Conservation (phyloP, 1,284 basidiomycete genomes). For the Heterobasidion parviporum region DNA sequence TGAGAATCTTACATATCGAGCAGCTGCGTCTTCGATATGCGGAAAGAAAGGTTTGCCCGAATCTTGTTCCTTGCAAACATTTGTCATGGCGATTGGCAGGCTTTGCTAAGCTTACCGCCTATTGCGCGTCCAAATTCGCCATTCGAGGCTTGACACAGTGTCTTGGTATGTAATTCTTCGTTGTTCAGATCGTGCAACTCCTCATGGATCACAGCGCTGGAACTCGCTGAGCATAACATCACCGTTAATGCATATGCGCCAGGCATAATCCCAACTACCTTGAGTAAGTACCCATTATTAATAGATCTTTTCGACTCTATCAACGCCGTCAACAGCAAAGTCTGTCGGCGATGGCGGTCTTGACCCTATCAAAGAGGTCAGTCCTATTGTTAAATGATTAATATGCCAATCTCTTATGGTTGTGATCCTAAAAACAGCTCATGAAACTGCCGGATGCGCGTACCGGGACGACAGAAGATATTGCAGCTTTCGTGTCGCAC, state of each 20-base stretch:
- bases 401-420: neutral
- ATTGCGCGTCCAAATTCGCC: slow-evolving; percentile 3
- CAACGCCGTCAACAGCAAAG: neutral
- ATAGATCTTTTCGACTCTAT: neutral
- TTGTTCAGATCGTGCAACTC: neutral
- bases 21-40: slow-evolving; percentile 2
- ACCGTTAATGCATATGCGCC: slow-evolving; percentile 19
- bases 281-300: neutral
- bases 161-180: neutral
- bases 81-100: neutral
- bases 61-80: neutral
- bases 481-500: neutral
- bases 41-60: neutral
- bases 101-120: neutral
- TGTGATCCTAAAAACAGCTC: neutral
- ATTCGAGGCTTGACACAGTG: slow-evolving; percentile 4
- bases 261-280: neutral
- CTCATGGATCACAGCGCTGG: slow-evolving; percentile 7
- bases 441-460: neutral
- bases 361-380: neutral
- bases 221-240: slow-evolving; percentile 17
- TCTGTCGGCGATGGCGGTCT: neutral
- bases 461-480: neutral
- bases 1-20: no score
- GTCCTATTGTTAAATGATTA: neutral